Evolutionary conservation across 768 basidiomycete genomes (phyloP).

Genomic region (Kwoniella newhampshirensis): DNA sequence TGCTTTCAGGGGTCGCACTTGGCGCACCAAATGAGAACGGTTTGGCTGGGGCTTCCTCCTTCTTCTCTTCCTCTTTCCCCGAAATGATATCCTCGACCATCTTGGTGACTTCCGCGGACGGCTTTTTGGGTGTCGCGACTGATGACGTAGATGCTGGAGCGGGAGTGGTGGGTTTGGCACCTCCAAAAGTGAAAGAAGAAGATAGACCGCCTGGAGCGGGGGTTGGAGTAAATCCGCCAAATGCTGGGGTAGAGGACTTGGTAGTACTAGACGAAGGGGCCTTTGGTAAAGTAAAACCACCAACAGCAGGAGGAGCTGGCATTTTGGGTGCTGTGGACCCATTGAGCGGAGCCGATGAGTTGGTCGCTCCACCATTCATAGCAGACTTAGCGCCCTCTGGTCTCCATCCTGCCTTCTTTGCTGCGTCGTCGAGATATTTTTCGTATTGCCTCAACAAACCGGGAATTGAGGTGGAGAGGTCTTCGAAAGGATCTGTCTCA

Average conservation of each 20-base stretch:
- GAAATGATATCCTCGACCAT: conserved; percentile 37
- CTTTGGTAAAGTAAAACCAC: conserved; percentile 30
- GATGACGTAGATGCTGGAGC: conserved; percentile 8
- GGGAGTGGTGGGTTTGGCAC: conserved; percentile 9
- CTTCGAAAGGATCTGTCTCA: conserved; percentile 37
- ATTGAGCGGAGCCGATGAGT: neutral
- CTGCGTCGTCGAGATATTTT: conserved; percentile 22
- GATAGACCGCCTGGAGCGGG: conserved; percentile 4
- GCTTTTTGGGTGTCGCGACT: conserved; percentile 11
- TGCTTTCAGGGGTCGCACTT: conserved; percentile 12
- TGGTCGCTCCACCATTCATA: conserved; percentile 8
- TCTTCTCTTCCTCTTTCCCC: conserved; percentile 22
- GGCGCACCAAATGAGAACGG: conserved; percentile 24
- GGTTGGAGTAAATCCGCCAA: conserved; percentile 27
- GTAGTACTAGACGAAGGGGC: conserved; percentile 12
- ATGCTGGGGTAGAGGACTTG: conserved; percentile 6
- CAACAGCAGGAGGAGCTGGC: conserved; percentile 26
- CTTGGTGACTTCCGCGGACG: conserved; percentile 31
- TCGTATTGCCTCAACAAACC: conserved; percentile 31
- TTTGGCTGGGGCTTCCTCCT: conserved; percentile 19
- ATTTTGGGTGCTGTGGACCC: conserved; percentile 13
- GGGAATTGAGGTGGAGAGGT: conserved; percentile 32
- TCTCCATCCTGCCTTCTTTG: conserved; percentile 29
- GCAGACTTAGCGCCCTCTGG: conserved; percentile 9
- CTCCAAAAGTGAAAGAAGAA: conserved; percentile 25